Evolutionary conservation across 306 rosid genomes (phyloP).

Genomic region (Prosopis cineraria): DNA sequence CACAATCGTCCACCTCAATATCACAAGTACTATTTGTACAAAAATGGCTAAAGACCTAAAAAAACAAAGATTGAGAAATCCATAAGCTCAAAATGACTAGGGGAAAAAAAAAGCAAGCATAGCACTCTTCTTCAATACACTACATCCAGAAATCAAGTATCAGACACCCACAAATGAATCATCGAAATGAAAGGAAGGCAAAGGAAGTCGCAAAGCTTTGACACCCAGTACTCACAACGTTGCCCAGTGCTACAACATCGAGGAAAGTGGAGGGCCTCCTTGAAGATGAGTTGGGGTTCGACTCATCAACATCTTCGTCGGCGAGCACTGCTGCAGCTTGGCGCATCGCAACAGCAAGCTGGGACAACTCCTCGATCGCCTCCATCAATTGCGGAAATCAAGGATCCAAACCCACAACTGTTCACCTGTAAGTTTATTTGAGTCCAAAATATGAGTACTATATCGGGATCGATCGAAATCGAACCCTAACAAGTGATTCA

Average conservation of each 20-base stretch:
- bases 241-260: conserved; percentile 91
- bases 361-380: conserved; percentile 88
- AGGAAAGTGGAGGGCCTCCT: conserved; percentile 86
- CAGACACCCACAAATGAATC: not conserved
- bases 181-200: not conserved
- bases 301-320: conserved; percentile 89
- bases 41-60: not conserved
- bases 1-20: not conserved
- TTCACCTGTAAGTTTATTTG: not conserved
- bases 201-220: not conserved
- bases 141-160: not conserved
- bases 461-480: conserved; percentile 47
- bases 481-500: conserved; percentile 41
- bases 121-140: not conserved
- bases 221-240: conserved; percentile 67
- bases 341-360: conserved; percentile 89
- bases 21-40: not conserved
- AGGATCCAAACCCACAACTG: conserved; percentile 37
- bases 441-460: not conserved
- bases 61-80: not conserved
- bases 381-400: conserved; percentile 64
- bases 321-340: conserved; percentile 89
- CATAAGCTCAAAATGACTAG: not conserved
- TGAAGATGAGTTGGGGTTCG: conserved; percentile 47
- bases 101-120: not conserved